Evolutionary conservation across 1,139 yeast genomes (phyloP).

Genomic region (Scheffersomyces stambukii): DNA sequence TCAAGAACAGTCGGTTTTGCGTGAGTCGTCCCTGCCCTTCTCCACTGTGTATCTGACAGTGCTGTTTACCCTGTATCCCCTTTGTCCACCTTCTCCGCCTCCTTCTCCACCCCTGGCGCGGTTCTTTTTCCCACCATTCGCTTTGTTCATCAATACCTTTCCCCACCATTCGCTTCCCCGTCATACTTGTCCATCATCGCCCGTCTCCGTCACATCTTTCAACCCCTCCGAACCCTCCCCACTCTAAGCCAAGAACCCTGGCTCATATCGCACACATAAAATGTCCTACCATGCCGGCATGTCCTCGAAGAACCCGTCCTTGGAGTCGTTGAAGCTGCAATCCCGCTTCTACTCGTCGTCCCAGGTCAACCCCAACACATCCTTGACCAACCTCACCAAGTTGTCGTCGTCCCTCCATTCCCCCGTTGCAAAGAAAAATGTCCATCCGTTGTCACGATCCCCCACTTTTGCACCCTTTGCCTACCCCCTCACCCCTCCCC

Average conservation of each 20-base stretch:
- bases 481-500: conserved; percentile 35
- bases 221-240: no score
- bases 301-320: conserved; percentile 6
- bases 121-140: background rate
- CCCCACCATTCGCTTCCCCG: no score
- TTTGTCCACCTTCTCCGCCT: no score
- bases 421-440: no score
- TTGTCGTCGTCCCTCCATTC: conserved; percentile 7
- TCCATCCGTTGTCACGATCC: conserved; percentile 8
- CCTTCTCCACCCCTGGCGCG: no score
- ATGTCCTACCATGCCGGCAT: conserved; percentile 1
- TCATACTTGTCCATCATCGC: no score
- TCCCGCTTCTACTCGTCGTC: conserved; percentile 11
- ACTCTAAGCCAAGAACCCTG: background rate
- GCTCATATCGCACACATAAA: conserved; percentile 5
- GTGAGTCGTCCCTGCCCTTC: no score
- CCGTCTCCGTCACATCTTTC: no score
- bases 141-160: conserved; percentile 1
- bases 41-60: no score
- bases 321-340: conserved; percentile 8
- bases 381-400: conserved; percentile 25
- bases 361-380: conserved; percentile 23
- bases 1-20: no score
- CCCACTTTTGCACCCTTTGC: conserved; percentile 8
- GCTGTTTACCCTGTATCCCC: no score